Evolutionary conservation across 768 basidiomycete species (phyloP), one percentile per base, ranked within the genome.

Genomic region (Tylopilus balloui): DNA sequence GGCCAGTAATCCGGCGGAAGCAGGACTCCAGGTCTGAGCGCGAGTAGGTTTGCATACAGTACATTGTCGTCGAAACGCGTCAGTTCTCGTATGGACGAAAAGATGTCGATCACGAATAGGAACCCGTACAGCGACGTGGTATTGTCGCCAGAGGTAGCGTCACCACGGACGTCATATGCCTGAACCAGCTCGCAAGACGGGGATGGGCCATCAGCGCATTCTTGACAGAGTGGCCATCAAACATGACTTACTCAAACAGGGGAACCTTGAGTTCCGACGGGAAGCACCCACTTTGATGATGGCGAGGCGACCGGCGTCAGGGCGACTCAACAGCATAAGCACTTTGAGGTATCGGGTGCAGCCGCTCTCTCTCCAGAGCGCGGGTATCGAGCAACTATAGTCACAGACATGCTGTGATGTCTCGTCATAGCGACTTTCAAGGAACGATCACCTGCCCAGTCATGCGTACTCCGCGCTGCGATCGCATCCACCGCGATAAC

Each of bases 391-490:
- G 11, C 21, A 45, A 35, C 27, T 41, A 23, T 55, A 34, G 37
- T 21, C 19, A 49, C 46, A 6, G 46, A 37, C 32, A n/a, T 34
- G n/a, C n/a, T n/a, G 1, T 12, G 38, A 20, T 54, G 37, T 17
- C 52, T 43, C 23, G 45, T 54, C 14, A 54, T 46, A 23, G 48
- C 11, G 32, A 54, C 3, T 14, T 54, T 54, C 28, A 54, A 32
- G 6, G 46, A 42, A 5, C 3, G 15, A 13, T 48, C 12, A 8
- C 38, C 34, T 17, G 37, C 52, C 53, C 52, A 54, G 25, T 17
- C 19, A 24, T 54, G 47, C 6, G 24, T 28, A 8, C 39, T 45
- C 3, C 34, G 42, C 2, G 43, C 2, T 1, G 23, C 1, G 13
- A 48, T 28, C 14, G 23, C 14, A 28, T 54, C 52, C 19, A 54